Conservation (phyloP, 495 filamentous ascomycete genomes). For the Xylaria palmicola region DNA sequence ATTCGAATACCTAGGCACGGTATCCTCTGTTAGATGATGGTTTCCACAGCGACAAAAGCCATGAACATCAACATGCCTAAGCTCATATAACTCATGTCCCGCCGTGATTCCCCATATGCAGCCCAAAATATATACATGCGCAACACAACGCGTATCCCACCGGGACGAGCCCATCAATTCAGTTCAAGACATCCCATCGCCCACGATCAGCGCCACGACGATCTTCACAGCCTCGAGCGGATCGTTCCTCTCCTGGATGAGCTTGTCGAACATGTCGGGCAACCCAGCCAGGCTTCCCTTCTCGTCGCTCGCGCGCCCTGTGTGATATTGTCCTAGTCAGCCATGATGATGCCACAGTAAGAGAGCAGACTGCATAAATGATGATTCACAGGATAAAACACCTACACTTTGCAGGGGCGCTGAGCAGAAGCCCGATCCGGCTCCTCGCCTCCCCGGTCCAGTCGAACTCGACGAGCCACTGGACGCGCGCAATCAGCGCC, state of each 20-base stretch:
- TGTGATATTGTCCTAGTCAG: conserved; percentile 20
- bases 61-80: no score
- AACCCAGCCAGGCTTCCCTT: conserved; percentile 48
- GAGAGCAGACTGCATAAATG: background rate
- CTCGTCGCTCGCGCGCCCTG: conserved; percentile 54
- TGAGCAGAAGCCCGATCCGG: conserved; percentile 43
- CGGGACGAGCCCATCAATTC: no score
- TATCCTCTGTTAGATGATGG: no score
- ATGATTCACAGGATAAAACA: conserved; percentile 9
- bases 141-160: background rate
- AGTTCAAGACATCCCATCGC: conserved; percentile 23
- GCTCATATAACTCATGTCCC: no score
- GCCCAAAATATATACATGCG: background rate
- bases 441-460: conserved; percentile 63
- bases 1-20: no score
- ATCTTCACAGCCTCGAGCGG: conserved; percentile 52
- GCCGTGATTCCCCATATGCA: no score
- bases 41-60: no score
- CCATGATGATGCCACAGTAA: no score
- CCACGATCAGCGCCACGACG: conserved; percentile 51
- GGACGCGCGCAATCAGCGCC: conserved; percentile 39
- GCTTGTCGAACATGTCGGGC: conserved; percentile 50
- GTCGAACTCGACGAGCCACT: conserved; percentile 60
- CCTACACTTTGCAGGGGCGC: conserved; percentile 54
- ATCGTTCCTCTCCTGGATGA: conserved; percentile 49